Evolutionary conservation across 2,329 filamentous ascomycete species (phyloP), one percentile per base, ranked within the genome.

Genomic region (Phyllosticta capitalensis): DNA sequence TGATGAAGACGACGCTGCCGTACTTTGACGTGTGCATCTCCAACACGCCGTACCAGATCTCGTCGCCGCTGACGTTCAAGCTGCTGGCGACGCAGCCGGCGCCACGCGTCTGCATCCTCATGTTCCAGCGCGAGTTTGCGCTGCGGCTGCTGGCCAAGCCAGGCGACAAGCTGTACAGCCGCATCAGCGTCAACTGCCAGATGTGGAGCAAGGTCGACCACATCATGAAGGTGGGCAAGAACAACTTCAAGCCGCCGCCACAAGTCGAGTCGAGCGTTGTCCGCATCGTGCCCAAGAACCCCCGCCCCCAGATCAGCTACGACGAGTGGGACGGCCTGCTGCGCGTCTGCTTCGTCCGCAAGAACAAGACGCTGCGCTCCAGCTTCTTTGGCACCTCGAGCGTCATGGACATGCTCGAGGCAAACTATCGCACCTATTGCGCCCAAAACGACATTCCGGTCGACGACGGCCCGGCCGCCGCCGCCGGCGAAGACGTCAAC

Each of bases 91-190:
- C 92, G 64, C 85, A 84, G 4, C 90, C 90, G 51, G 87, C 91
- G 0, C 94, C 94, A 0, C 80, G 92, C 33, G 85, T 84, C 62
- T 92, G 88, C 66, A 84, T 97, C 64, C 90, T 97, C 75, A 96
- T 96, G 91, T 94, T 95, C 68, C 92, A 97, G 78, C 85, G 91
- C 69, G 92, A 97, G 76, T 96, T 96, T 68, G 92, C 92, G 19
- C 85, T 95, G 72, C 84, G 92, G 48, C 79, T 97, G 38, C 92
- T 95, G 60, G 94, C 94, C 14, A 86, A 87, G 52, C 90, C 92
- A 0, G 90, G 90, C 9, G 92, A 96, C 69, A 83, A 90, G 57
- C 83, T 97, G 9, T 97, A 96, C 78, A 91, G 86, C 65, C 83
- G 94, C n/a, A 80, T 97, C 24, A 89, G 84, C 1, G 92, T 96